A percentile compares a stretch with the other conserved stretches of the same genome.
These are phyloP conservation scores for Thalia dealbata DNA, from an alignment of 176 grass and related monocot genomes.

Conservation along the genomic window DNA sequence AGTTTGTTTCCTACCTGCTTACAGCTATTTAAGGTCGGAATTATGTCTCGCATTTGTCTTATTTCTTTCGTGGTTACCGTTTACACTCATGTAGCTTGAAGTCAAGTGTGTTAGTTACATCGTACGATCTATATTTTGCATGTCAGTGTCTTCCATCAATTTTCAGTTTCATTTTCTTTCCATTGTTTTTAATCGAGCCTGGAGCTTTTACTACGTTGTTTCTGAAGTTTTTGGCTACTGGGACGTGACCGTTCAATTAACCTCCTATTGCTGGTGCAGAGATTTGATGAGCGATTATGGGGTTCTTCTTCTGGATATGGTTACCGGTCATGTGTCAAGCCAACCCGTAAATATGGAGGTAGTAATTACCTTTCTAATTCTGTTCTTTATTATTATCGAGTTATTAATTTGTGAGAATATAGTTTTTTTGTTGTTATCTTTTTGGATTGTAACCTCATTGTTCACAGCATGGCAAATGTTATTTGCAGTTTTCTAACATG, in stretches of 20 bases:
- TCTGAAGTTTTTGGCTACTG: neutral
- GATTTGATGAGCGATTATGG: constrained; percentile 44
- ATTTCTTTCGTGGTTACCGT: no score
- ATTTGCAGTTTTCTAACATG: constrained; percentile 7
- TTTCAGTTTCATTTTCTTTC: neutral
- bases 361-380: constrained; percentile 7
- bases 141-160: neutral
- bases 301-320: constrained; percentile 48
- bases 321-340: constrained; percentile 57
- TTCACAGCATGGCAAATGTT: neutral
- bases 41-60: no score
- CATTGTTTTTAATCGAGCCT: no score
- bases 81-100: no score
- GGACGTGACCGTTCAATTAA: neutral
- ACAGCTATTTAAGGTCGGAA: no score
- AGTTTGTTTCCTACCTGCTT: no score
- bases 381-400: neutral
- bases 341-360: constrained; percentile 76
- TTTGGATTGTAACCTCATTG: neutral
- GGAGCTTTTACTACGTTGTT: neutral
- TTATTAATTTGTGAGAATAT: neutral
- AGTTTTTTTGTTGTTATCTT: neutral
- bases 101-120: no score
- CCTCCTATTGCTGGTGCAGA: constrained; percentile 26
- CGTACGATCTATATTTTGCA: neutral